Evolutionary conservation across 2,329 filamentous ascomycete genomes (phyloP).

Genomic region (Coniochaeta sp.): DNA sequence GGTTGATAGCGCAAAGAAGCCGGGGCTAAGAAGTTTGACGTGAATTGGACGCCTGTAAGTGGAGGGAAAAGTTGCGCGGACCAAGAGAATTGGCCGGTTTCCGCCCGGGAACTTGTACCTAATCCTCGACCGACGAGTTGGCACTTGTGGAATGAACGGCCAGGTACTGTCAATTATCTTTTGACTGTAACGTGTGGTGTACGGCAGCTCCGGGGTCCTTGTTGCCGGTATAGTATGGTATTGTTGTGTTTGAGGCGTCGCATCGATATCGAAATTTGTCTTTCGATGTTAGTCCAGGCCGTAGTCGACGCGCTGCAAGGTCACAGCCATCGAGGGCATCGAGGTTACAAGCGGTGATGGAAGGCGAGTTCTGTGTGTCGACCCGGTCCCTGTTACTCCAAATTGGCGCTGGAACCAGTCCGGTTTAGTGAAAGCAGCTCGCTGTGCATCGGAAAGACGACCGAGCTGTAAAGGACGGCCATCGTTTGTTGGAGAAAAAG

Average conservation of each 20-base stretch:
- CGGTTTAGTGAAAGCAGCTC: neutral
- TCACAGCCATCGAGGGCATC: neutral
- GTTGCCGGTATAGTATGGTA: neutral
- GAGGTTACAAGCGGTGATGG: no score
- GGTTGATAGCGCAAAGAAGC: slow-evolving; percentile 1
- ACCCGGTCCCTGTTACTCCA: neutral
- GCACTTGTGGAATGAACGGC: neutral
- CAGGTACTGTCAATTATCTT: neutral
- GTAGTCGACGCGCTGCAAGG: neutral
- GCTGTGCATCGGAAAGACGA: neutral
- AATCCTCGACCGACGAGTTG: neutral
- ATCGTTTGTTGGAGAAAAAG: neutral
- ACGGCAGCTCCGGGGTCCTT: neutral
- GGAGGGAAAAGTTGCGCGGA: slow-evolving; percentile 3
- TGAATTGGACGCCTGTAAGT: slow-evolving; percentile 1
- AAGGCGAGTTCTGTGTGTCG: neutral
- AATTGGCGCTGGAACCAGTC: neutral
- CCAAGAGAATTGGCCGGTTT: neutral
- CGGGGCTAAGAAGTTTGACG: neutral
- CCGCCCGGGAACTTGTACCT: neutral
- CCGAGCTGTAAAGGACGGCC: neutral
- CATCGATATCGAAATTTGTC: no score
- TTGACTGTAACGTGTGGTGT: neutral
- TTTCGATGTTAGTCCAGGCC: neutral
- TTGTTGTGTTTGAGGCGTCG: no score